Conservation (phyloP, 106 monocot genomes). For the Phalaenopsis aphrodite region DNA sequence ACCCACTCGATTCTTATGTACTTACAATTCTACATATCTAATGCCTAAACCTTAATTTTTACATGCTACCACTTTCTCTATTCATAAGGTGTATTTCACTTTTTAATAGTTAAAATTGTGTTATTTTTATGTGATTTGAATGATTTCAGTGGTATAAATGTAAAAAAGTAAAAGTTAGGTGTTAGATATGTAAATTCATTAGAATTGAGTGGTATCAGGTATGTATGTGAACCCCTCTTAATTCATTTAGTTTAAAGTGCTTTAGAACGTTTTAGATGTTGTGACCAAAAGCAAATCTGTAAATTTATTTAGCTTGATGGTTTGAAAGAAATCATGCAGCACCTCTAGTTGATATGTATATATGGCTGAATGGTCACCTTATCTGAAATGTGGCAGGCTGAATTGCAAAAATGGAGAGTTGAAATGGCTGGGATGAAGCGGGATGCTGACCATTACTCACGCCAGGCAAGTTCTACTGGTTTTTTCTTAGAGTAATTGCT, state of each 20-base stretch:
- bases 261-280: not conserved
- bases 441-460: slow-evolving; percentile 97
- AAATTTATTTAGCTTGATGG: not conserved
- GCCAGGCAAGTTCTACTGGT: slow-evolving; percentile 44
- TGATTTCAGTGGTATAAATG: no score
- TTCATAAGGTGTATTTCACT: no score
- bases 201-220: no score
- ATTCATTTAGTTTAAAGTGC: not conserved
- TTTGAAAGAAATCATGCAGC: not conserved
- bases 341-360: not conserved
- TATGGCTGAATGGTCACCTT: not conserved
- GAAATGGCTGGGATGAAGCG: slow-evolving; percentile 99
- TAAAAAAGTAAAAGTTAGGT: no score
- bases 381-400: slow-evolving; percentile 44
- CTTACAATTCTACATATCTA: no score
- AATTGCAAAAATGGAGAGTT: slow-evolving; percentile 94
- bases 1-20: no score
- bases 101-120: no score
- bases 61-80: no score
- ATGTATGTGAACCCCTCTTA: not conserved
- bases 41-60: no score
- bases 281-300: not conserved
- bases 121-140: no score
- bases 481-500: not conserved
- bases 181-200: no score